Evolutionary conservation across 1,284 basidiomycete genomes (phyloP), one percentile per base, ranked within the genome.

Genomic region (Termitomyces sp.): DNA sequence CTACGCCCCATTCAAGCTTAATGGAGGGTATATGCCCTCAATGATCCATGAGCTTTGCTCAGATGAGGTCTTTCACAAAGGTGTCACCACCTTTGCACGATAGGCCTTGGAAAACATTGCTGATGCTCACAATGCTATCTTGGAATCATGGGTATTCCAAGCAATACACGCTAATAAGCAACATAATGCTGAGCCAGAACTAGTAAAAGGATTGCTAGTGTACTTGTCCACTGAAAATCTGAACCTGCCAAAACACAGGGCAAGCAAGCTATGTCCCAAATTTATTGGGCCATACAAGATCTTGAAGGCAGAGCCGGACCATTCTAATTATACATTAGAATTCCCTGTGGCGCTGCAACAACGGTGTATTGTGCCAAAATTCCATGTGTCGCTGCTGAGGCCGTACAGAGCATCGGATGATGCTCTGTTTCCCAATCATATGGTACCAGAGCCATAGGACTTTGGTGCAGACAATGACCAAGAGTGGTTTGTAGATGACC

Each of bases 1-100:
- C 0, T 71, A 64, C 46, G 62, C 68, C 2, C 71, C 69, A 1
- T 76, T 75, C 50, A 64, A 70, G 37, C 53, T 74, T n/a, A n/a
- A n/a, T n/a, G n/a, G n/a, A n/a, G n/a, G n/a, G n/a, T n/a, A n/a
- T n/a, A n/a, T n/a, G n/a, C n/a, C n/a, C n/a, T n/a, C n/a, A n/a
- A 24, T 24, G 21, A 24, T 24, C 21, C 21, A 24, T 24, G 21
- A 58, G 34, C 28, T 53, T 9, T 41, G 37, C 4, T 10, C 18
- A 18, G 49, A 59, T 24, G 49, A 49, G 2, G 48, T 40, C 5
- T 11, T 35, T 13, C n/a, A 11, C n/a, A 35, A n/a, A 35, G 34
- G 34, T 35, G 34, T 35, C n/a, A 35, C 10, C 10, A 28, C 42
- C 0, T 68, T 68, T 43, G 64, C 63, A 0, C 48, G 64, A 18